These are phyloP conservation scores for Coix lacrymajobi DNA, from an alignment of 176 grass and related monocot genomes.

Conservation along the genomic window DNA sequence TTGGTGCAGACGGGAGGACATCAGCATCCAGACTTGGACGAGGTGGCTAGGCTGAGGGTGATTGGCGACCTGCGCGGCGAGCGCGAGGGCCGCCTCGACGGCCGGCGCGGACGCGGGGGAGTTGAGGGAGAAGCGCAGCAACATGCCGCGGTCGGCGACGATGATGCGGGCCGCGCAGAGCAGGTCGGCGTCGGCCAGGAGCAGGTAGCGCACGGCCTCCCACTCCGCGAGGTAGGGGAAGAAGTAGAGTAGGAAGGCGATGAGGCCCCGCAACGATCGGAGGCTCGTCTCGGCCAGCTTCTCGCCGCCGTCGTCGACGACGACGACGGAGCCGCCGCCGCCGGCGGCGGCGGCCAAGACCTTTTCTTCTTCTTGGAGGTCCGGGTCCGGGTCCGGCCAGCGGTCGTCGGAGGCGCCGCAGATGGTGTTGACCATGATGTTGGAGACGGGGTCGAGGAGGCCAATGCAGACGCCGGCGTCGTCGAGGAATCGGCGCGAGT, in stretches of 20 bases:
- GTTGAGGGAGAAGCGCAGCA: neutral
- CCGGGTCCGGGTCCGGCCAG: neutral
- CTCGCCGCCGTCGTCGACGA: neutral
- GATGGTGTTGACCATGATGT: conserved; percentile 17
- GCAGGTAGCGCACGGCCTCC: conserved; percentile 28
- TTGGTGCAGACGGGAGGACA: neutral
- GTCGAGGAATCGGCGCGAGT: conserved; percentile 10
- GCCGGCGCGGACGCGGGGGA: neutral
- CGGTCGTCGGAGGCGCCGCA: neutral
- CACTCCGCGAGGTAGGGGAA: conserved; percentile 23
- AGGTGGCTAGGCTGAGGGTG: neutral
- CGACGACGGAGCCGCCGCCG: too few species aligned
- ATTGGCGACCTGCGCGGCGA: neutral
- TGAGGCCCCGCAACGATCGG: neutral
- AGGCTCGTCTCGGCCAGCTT: neutral
- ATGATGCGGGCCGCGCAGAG: neutral
- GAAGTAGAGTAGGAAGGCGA: conserved; percentile 26
- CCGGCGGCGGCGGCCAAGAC: neutral
- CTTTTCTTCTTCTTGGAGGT: neutral
- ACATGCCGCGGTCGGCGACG: conserved; percentile 16
- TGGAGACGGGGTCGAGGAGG: conserved; percentile 28
- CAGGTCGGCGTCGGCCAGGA: neutral
- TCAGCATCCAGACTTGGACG: neutral
- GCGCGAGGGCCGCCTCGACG: neutral
- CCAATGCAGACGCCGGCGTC: conserved; percentile 21